Evolutionary conservation across 306 rosid species (phyloP).

Genomic region (Corylus avellana): DNA sequence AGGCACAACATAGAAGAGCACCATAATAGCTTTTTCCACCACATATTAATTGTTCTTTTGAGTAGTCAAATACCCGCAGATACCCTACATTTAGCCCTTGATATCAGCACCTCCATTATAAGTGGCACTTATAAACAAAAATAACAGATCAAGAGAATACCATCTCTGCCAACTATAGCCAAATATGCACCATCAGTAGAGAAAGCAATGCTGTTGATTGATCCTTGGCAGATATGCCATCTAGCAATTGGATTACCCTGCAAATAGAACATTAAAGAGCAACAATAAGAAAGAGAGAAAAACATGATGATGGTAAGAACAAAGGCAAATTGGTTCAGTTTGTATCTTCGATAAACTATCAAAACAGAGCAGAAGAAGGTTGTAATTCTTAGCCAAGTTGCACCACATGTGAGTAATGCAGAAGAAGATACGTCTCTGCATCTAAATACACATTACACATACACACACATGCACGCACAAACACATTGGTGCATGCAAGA

Average conservation of each 20-base stretch:
- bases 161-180: constrained; percentile 95
- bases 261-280: constrained; percentile 11
- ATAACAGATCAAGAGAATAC: constrained; percentile 37
- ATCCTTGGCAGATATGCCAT: constrained; percentile 97
- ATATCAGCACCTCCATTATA: constrained; percentile 20
- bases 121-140: constrained; percentile 2
- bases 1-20: constrained; percentile 90
- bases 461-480: background rate
- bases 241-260: constrained; percentile 95
- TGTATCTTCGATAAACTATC: background rate
- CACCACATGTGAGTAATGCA: background rate
- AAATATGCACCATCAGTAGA: constrained; percentile 75
- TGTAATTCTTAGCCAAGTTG: background rate
- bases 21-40: constrained; percentile 99
- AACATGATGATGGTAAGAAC: background rate
- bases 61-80: constrained; percentile 88
- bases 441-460: background rate
- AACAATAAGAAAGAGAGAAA: background rate
- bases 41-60: constrained; percentile 84
- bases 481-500: background rate
- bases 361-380: background rate
- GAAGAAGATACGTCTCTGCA: background rate
- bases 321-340: background rate
- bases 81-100: constrained; percentile 59
- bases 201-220: constrained; percentile 81